A percentile compares a stretch with the other conserved stretches of the same genome.
Conservation (phyloP, 1,139 yeast genomes). For the Protomyces macrosporus region DNA sequence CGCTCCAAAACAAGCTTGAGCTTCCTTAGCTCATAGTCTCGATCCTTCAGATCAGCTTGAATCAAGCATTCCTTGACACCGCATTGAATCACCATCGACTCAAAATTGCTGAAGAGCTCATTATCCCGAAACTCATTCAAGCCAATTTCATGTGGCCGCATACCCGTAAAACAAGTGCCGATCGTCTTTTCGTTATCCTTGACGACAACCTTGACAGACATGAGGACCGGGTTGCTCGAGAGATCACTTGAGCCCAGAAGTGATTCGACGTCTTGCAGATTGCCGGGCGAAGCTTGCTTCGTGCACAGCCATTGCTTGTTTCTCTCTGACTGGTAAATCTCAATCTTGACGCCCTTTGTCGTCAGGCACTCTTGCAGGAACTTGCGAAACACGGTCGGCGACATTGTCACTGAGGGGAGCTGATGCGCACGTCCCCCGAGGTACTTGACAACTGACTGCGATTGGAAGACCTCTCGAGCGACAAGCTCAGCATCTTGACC, state of each 20-base stretch:
- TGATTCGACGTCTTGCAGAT: constrained; percentile 73
- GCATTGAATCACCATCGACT: constrained; percentile 75
- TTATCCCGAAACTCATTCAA: constrained; percentile 79
- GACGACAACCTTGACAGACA: constrained; percentile 56
- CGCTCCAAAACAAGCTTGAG: constrained; percentile 56
- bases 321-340: constrained; percentile 53
- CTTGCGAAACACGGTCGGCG: constrained; percentile 64
- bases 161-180: constrained; percentile 79
- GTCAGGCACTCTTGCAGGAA: constrained; percentile 63
- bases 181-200: constrained; percentile 48
- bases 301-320: constrained; percentile 51
- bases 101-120: constrained; percentile 79
- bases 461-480: constrained; percentile 77
- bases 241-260: constrained; percentile 52
- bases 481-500: constrained; percentile 73
- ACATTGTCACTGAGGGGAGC: constrained; percentile 65
- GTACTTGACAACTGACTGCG: constrained; percentile 70
- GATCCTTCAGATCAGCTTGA: constrained; percentile 44
- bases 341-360: constrained; percentile 69
- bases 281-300: constrained; percentile 82
- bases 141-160: constrained; percentile 60
- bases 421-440: constrained; percentile 44
- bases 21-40: constrained; percentile 43
- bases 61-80: constrained; percentile 82
- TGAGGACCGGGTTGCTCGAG: constrained; percentile 62